Conservation (phyloP, 345 rosid species). For the Rhodamnia rubescens region DNA sequence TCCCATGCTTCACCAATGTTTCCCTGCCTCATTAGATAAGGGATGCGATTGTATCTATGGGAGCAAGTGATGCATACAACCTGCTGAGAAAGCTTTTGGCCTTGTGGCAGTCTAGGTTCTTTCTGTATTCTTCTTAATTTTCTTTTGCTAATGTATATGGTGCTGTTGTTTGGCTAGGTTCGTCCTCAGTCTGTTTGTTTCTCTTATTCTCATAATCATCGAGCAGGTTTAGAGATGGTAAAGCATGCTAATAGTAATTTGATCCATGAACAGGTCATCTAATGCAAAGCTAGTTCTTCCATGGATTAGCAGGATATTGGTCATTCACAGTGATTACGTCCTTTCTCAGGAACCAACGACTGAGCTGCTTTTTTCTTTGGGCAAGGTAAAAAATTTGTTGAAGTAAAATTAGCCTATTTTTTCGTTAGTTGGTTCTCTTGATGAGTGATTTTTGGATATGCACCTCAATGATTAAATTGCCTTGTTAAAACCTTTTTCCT, state of each 20-base stretch:
- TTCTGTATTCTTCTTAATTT: constrained; percentile 2
- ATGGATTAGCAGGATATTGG: constrained; percentile 74
- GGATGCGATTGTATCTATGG: constrained; percentile 55
- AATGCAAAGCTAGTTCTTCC: constrained; percentile 49
- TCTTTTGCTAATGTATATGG: not conserved
- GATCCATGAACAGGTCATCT: constrained; percentile 37
- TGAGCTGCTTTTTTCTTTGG: constrained; percentile 41
- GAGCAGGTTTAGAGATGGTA: not conserved
- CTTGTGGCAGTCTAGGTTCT: constrained; percentile 83
- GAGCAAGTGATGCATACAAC: constrained; percentile 46
- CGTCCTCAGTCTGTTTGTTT: not conserved
- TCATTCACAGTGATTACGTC: constrained; percentile 49
- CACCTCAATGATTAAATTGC: not conserved
- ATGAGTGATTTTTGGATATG: not conserved
- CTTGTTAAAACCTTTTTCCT: not conserved
- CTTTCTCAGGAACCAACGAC: constrained; percentile 33
- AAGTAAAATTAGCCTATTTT: not conserved
- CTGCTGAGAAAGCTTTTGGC: constrained; percentile 54
- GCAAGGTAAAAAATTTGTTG: constrained; percentile 34
- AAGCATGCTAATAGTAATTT: not conserved
- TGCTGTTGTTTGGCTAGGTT: not conserved
- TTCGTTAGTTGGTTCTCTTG: not conserved
- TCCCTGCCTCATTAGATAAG: constrained; percentile 38
- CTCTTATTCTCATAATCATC: not conserved
- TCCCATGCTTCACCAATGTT: not conserved